A percentile compares a stretch with the other conserved stretches of the same genome.
Evolutionary conservation across 441 rosid genomes (phyloP).

Genomic region (Erodium texanum): DNA sequence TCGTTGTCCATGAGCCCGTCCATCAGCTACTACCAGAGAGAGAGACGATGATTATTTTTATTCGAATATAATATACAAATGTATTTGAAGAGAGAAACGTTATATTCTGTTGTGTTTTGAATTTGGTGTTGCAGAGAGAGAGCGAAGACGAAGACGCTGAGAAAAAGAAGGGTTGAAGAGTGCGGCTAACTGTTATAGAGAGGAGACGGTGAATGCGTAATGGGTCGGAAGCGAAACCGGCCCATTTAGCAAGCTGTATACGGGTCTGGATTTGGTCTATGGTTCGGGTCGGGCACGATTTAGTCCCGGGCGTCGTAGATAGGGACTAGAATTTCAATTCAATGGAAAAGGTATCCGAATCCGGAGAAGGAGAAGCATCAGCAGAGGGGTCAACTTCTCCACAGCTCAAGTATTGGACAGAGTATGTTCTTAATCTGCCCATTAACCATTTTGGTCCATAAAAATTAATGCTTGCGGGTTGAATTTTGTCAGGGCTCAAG

Average conservation of each 20-base stretch:
- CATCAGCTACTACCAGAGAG: neutral
- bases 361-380: neutral
- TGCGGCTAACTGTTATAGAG: neutral
- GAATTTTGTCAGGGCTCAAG: constrained; percentile 37
- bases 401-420: neutral
- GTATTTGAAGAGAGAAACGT: neutral
- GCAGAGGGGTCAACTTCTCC: neutral
- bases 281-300: too few species aligned
- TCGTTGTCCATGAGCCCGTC: neutral
- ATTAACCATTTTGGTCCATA: neutral
- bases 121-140: constrained; percentile 4
- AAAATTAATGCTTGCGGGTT: neutral
- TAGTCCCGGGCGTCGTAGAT: too few species aligned
- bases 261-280: too few species aligned
- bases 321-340: neutral
- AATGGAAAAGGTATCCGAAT: neutral
- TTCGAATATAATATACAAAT: neutral
- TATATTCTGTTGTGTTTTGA: neutral
- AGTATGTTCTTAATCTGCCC: neutral
- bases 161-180: neutral
- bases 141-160: neutral
- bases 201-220: neutral
- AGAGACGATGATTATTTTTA: neutral
- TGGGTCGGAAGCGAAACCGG: neutral
- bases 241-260: neutral